Evolutionary conservation across 164 flowering plant genomes (phyloP).

Genomic region (Vitis riparia): DNA sequence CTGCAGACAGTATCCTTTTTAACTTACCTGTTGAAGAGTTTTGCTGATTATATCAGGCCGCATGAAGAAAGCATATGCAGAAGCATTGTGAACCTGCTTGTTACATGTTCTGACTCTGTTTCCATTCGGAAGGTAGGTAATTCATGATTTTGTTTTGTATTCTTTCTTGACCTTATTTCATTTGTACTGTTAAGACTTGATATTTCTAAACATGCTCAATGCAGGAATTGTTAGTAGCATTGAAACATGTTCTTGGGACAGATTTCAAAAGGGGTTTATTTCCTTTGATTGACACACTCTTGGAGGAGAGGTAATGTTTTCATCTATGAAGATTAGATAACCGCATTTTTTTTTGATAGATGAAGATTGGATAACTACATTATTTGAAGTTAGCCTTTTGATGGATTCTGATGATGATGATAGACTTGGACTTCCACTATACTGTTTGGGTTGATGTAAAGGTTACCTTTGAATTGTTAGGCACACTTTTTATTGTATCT

Average conservation of each 20-base stretch:
- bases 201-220: conserved; percentile 6
- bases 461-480: too few species aligned
- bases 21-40: conserved; percentile 92
- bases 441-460: neutral
- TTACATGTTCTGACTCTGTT: conserved; percentile 95
- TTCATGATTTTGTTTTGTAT: neutral
- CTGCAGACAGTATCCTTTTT: conserved; percentile 96
- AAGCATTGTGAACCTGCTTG: conserved; percentile 96
- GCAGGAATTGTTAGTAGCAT: conserved; percentile 92
- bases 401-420: neutral
- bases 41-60: conserved; percentile 86
- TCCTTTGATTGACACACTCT: conserved; percentile 88
- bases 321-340: neutral
- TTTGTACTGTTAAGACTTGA: neutral
- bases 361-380: neutral
- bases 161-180: neutral
- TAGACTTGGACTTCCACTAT: neutral
- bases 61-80: conserved; percentile 99
- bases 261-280: conserved; percentile 96
- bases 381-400: neutral
- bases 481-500: too few species aligned
- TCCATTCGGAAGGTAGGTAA: conserved; percentile 77
- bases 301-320: conserved; percentile 79
- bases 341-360: neutral
- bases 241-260: conserved; percentile 94